These are phyloP conservation scores for Kernera saxatilis DNA, from an alignment of 345 rosid genomes.

Conservation along the genomic window DNA sequence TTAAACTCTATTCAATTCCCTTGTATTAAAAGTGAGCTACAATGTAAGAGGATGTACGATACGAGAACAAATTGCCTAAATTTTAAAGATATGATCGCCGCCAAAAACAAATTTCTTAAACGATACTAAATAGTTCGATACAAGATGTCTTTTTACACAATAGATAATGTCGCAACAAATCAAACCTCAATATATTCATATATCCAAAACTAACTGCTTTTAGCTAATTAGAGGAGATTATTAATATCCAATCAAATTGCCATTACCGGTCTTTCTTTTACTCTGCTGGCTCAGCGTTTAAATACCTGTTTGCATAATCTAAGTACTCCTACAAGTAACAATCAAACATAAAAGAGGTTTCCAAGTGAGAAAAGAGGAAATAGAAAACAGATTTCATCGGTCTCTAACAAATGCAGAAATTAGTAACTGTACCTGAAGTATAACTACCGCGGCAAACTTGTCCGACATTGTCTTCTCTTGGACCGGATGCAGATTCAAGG, in stretches of 20 bases:
- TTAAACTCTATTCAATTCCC: background rate
- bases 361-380: background rate
- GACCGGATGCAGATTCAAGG: slow-evolving; percentile 53
- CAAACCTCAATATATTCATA: background rate
- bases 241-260: background rate
- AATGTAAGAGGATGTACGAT: background rate
- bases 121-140: background rate
- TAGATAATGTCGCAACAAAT: background rate
- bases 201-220: background rate
- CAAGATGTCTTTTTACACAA: slow-evolving; percentile 2
- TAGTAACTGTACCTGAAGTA: slow-evolving; percentile 66
- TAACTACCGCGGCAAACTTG: slow-evolving; percentile 85
- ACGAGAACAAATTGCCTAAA: background rate
- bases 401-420: background rate
- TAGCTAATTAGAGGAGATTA: background rate
- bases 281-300: slow-evolving; percentile 25
- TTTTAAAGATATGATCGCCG: background rate
- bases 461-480: slow-evolving; percentile 57
- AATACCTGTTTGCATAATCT: slow-evolving; percentile 48
- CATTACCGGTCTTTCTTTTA: background rate
- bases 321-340: slow-evolving; percentile 57
- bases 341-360: slow-evolving; percentile 5
- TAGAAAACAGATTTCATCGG: background rate
- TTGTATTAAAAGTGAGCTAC: background rate
- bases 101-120: background rate